These are phyloP conservation scores for Boletus pseudopeckii DNA, from an alignment of 768 basidiomycete genomes.

Conservation along the genomic window DNA sequence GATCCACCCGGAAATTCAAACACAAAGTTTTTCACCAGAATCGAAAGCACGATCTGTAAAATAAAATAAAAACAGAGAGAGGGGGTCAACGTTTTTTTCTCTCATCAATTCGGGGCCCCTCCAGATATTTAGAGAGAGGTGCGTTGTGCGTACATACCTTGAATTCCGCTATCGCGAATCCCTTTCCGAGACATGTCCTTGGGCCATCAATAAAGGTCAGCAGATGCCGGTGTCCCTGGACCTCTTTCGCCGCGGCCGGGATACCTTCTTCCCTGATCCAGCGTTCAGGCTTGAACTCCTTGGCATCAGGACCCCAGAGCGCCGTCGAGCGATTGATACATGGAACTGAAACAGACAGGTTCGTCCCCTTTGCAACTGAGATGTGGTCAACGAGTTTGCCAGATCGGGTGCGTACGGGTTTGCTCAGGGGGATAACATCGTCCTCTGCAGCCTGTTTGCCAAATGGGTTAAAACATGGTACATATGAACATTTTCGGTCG, in stretches of 20 bases:
- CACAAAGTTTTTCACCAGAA: constrained; percentile 1
- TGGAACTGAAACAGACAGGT: constrained; percentile 40
- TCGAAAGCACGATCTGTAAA: not conserved
- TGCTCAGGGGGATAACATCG: constrained; percentile 55
- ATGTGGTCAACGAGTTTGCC: constrained; percentile 42
- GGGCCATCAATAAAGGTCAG: not conserved
- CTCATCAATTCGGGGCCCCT: too few relatives aligned
- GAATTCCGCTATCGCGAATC: constrained; percentile 5
- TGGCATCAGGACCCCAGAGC: constrained; percentile 61
- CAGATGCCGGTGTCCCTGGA: not conserved
- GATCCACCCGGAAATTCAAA: constrained; percentile 22
- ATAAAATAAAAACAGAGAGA: too few relatives aligned
- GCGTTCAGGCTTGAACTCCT: constrained; percentile 58
- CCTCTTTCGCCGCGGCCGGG: constrained; percentile 29
- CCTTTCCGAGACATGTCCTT: constrained; percentile 9
- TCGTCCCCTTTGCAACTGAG: constrained; percentile 45
- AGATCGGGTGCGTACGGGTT: constrained; percentile 42
- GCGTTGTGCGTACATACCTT: not conserved
- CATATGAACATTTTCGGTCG: too few relatives aligned
- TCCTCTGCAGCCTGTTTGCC: constrained; percentile 46
- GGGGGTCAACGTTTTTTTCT: too few relatives aligned
- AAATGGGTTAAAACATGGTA: not conserved
- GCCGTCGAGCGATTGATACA: constrained; percentile 48
- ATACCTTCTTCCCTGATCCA: constrained; percentile 47
- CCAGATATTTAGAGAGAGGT: too few relatives aligned